Evolutionary conservation across 148 eudicot genomes (phyloP).

Genomic region (Selenicereus undatus): DNA sequence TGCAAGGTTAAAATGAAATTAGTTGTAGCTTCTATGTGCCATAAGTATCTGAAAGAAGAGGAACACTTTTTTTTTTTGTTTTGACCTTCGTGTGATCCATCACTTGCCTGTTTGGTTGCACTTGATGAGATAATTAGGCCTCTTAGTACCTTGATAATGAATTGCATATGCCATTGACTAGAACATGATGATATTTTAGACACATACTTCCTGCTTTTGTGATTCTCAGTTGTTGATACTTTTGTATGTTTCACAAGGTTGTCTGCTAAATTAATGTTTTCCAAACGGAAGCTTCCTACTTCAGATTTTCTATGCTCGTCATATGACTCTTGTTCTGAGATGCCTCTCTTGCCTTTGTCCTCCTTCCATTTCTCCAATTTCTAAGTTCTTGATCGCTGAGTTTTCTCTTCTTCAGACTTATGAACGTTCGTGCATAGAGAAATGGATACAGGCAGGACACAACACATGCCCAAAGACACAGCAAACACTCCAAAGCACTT

Average conservation of each 20-base stretch:
- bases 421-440: constrained; percentile 84
- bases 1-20: no score
- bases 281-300: background rate
- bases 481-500: constrained; percentile 55
- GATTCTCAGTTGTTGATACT: background rate
- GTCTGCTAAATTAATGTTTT: background rate
- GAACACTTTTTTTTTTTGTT: no score
- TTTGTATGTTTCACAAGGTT: background rate
- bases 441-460: constrained; percentile 81
- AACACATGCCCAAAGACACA: constrained; percentile 94
- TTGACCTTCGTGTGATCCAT: no score
- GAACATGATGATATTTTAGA: background rate
- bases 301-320: background rate
- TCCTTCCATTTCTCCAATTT: background rate
- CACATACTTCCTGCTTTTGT: background rate
- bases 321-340: background rate
- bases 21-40: no score
- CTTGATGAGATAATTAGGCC: background rate
- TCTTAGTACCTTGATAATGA: background rate
- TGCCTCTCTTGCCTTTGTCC: background rate
- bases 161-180: background rate
- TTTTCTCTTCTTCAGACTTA: constrained; percentile 60
- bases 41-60: no score
- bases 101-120: no score
- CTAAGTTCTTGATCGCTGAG: background rate